These are phyloP conservation scores for Neonectria sp. DNA, from an alignment of 2,329 filamentous ascomycete genomes.

Conservation along the genomic window DNA sequence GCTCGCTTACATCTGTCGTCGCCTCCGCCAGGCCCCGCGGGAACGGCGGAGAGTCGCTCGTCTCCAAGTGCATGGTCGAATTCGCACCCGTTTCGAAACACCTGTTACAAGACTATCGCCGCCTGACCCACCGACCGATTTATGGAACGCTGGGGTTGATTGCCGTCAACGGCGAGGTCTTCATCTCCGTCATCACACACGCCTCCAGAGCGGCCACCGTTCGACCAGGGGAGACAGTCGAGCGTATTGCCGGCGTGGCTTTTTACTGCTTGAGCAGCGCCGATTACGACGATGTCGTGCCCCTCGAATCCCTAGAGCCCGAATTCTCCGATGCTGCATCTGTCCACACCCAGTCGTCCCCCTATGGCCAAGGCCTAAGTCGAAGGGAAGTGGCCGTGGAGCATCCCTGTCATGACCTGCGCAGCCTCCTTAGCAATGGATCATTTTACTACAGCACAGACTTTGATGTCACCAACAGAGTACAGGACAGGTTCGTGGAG, in stretches of 20 bases:
- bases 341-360: constrained; percentile 61
- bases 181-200: constrained; percentile 89
- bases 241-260: constrained; percentile 88
- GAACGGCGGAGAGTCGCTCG: constrained; percentile 58
- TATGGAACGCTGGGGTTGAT: constrained; percentile 92
- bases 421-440: constrained; percentile 92
- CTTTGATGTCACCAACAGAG: constrained; percentile 93
- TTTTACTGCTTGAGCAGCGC: constrained; percentile 93
- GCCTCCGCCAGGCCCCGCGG: constrained; percentile 62
- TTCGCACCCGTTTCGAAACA: constrained; percentile 77
- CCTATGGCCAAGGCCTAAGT: constrained; percentile 64
- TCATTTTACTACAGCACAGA: constrained; percentile 99
- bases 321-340: constrained; percentile 65
- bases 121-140: constrained; percentile 80
- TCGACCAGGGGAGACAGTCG: constrained; percentile 89
- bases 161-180: constrained; percentile 86
- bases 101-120: constrained; percentile 82
- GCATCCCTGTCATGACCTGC: constrained; percentile 90
- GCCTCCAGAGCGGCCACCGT: constrained; percentile 85
- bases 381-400: constrained; percentile 81
- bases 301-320: constrained; percentile 66
- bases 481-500: constrained; percentile 82
- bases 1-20: constrained; percentile 69
- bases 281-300: constrained; percentile 85
- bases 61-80: constrained; percentile 87